A percentile compares a stretch with the other conserved stretches of the same genome.
Conservation (phyloP, 306 rosid genomes). For the Vigna mungo region DNA sequence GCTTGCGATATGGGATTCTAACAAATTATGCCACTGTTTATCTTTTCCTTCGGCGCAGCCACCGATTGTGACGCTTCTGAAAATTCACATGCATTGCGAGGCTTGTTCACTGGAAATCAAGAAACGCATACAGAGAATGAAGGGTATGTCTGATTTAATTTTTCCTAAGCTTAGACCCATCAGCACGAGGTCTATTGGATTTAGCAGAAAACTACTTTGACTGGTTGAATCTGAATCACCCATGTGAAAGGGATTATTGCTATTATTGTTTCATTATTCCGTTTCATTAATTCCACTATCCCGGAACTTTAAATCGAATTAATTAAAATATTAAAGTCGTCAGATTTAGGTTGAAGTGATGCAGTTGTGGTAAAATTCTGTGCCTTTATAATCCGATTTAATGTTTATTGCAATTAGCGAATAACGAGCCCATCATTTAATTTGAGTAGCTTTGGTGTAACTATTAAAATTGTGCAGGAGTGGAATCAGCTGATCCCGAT, state of each 20-base stretch:
- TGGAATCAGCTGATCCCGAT: slow-evolving; percentile 84
- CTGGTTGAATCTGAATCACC: slow-evolving; percentile 37
- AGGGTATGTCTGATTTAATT: slow-evolving; percentile 52
- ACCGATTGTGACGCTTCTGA: slow-evolving; percentile 61
- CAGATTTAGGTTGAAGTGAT: slow-evolving; percentile 28
- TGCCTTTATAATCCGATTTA: neutral
- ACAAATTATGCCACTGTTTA: neutral
- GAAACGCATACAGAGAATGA: slow-evolving; percentile 73
- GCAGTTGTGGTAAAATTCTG: slow-evolving; percentile 29
- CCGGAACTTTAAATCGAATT: slow-evolving; percentile 15
- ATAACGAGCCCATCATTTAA: slow-evolving; percentile 36
- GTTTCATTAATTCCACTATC: slow-evolving; percentile 9
- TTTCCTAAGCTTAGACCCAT: neutral
- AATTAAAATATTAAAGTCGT: slow-evolving; percentile 25
- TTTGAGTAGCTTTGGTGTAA: neutral
- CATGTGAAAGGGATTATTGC: slow-evolving; percentile 7
- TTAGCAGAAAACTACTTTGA: neutral
- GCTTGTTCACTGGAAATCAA: slow-evolving; percentile 84
- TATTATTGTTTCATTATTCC: neutral
- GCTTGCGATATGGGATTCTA: neutral
- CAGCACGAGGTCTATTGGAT: neutral
- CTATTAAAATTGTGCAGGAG: slow-evolving; percentile 54
- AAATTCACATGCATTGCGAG: slow-evolving; percentile 93
- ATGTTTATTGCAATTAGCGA: neutral
- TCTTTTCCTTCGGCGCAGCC: slow-evolving; percentile 43